Evolutionary conservation across 2,329 filamentous ascomycete genomes (phyloP).

Genomic region (Penicillium verrucosum): DNA sequence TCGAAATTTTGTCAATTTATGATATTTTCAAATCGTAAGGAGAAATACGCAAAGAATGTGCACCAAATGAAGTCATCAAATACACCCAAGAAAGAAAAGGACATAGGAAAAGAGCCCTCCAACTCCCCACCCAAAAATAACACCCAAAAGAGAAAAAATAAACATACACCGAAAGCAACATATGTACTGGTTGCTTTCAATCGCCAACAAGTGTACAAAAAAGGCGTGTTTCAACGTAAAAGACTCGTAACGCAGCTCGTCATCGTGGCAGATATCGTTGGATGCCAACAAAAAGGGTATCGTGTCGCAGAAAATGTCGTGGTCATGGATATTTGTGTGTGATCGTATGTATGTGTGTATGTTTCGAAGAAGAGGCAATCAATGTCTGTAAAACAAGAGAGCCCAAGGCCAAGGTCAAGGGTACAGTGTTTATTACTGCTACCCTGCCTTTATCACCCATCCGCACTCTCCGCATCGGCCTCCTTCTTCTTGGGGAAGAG

Average conservation of each 20-base stretch:
- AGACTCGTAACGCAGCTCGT: background rate
- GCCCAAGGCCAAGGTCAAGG: background rate
- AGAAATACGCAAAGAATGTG: constrained; percentile 2
- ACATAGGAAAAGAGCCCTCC: background rate
- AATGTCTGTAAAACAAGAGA: background rate
- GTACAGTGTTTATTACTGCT: background rate
- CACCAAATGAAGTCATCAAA: background rate
- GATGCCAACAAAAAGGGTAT: constrained; percentile 5
- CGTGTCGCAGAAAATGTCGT: constrained; percentile 6
- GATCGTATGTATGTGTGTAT: background rate
- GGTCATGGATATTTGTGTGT: constrained; percentile 1
- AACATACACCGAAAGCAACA: constrained; percentile 1
- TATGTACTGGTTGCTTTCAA: background rate
- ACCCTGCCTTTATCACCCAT: constrained; percentile 13
- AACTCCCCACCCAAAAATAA: background rate
- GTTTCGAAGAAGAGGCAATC: background rate
- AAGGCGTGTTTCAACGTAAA: constrained; percentile 1
- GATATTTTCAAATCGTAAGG: background rate
- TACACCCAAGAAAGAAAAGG: constrained; percentile 1
- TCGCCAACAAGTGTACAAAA: background rate
- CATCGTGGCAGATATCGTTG: background rate
- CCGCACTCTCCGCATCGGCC: constrained; percentile 33
- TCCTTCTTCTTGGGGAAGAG: constrained; percentile 31
- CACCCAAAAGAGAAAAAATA: background rate
- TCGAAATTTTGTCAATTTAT: background rate